A percentile compares a stretch with the other conserved stretches of the same genome.
Conservation (phyloP, 2,329 filamentous ascomycete species). For the Trichothecium sympodiale region DNA sequence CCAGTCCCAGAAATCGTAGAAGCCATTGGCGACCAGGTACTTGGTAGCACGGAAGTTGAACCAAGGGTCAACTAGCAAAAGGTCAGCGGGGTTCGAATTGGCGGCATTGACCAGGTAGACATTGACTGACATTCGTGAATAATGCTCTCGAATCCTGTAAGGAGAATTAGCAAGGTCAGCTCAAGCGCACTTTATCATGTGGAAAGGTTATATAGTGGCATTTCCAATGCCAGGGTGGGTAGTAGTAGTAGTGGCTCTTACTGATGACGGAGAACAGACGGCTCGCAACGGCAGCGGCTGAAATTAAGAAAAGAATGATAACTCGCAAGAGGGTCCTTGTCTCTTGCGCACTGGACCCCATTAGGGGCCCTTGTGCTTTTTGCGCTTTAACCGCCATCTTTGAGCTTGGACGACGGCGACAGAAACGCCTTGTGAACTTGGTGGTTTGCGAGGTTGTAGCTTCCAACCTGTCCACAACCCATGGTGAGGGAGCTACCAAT, state of each 20-base stretch:
- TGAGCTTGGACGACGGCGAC: conserved; percentile 23
- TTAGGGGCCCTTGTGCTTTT: conserved; percentile 4
- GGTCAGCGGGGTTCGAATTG: conserved; percentile 12
- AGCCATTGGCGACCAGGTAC: conserved; percentile 92
- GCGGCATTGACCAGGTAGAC: conserved; percentile 1
- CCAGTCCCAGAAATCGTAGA: conserved; percentile 99
- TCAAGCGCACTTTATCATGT: neutral
- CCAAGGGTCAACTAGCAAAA: conserved; percentile 81
- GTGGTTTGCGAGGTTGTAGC: too few species aligned
- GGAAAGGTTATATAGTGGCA: neutral
- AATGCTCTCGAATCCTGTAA: conserved; percentile 86
- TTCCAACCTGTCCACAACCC: too few species aligned
- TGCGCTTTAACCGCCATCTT: conserved; percentile 29
- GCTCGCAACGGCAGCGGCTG: conserved; percentile 81
- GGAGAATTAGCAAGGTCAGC: conserved; percentile 5
- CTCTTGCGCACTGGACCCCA: conserved; percentile 52
- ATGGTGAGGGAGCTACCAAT: too few species aligned
- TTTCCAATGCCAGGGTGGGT: neutral
- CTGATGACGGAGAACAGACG: conserved; percentile 97
- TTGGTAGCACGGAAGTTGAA: conserved; percentile 99
- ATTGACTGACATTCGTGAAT: conserved; percentile 89
- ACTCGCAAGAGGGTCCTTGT: conserved; percentile 78
- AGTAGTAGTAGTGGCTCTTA: conserved; percentile 32
- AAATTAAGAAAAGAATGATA: conserved; percentile 83
- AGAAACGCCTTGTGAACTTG: too few species aligned